A percentile compares a stretch with the other conserved stretches of the same genome.
These are phyloP conservation scores for Selaginella tamariscina DNA, from an alignment of 75 land plant species.

Conservation along the genomic window DNA sequence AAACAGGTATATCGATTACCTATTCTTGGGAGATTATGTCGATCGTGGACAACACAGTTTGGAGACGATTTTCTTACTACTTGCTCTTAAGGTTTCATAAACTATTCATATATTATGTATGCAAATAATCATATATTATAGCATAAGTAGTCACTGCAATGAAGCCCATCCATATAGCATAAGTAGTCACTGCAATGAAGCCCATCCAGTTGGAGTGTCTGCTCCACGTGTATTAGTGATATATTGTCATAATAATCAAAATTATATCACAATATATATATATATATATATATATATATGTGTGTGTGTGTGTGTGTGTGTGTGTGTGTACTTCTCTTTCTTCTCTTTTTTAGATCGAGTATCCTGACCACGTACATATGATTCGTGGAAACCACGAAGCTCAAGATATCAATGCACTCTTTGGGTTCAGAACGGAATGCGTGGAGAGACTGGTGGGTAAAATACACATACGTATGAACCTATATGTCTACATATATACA, in stretches of 20 bases:
- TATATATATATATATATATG: too few relatives aligned
- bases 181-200: too few relatives aligned
- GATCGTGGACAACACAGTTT: constrained; percentile 29
- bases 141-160: too few relatives aligned
- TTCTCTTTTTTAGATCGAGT: constrained; percentile 18
- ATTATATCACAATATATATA: too few relatives aligned
- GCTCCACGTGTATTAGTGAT: too few relatives aligned
- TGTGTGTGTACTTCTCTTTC: neutral
- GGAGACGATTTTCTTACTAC: constrained; percentile 26
- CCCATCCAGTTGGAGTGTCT: too few relatives aligned
- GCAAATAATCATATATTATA: neutral
- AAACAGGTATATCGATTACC: constrained; percentile 27
- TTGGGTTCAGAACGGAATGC: constrained; percentile 29
- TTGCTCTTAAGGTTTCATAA: constrained; percentile 27
- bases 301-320: too few relatives aligned
- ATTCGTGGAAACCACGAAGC: constrained; percentile 32
- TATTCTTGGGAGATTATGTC: constrained; percentile 28
- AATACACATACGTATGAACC: neutral
- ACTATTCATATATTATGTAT: neutral
- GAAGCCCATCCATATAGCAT: too few relatives aligned
- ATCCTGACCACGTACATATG: constrained; percentile 24
- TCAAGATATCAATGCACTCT: constrained; percentile 27
- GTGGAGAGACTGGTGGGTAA: constrained; percentile 23
- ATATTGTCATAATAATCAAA: too few relatives aligned
- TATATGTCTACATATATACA: neutral